Evolutionary conservation across 352 stramenopile species (phyloP).

Genomic region (Detonula confervacea): DNA sequence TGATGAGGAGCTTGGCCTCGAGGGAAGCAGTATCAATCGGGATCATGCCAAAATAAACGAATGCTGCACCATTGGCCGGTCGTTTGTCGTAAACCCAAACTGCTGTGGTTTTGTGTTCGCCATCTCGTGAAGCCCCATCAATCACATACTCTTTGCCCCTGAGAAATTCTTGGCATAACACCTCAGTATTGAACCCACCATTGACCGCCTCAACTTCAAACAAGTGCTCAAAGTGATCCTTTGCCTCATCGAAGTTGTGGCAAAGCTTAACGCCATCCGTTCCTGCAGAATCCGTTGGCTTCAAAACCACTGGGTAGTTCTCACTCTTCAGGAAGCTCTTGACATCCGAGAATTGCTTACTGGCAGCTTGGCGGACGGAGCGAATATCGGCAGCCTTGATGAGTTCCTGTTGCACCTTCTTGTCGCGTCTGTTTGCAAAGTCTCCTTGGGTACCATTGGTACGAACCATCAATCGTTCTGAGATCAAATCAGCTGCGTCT

Average conservation of each 20-base stretch:
- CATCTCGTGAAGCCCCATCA: slow-evolving; percentile 91
- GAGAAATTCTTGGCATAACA: slow-evolving; percentile 93
- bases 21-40: slow-evolving; percentile 69
- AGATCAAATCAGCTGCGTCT: slow-evolving; percentile 90
- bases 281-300: slow-evolving; percentile 93
- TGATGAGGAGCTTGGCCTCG: slow-evolving; percentile 77
- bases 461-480: slow-evolving; percentile 88
- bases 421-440: slow-evolving; percentile 80
- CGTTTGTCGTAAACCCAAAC: slow-evolving; percentile 95
- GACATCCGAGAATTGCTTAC: slow-evolving; percentile 75
- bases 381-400: slow-evolving; percentile 88
- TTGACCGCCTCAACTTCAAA: slow-evolving; percentile 77
- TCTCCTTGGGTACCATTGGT: slow-evolving; percentile 86
- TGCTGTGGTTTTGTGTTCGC: slow-evolving; percentile 91
- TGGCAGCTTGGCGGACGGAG: slow-evolving; percentile 88
- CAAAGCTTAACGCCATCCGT: slow-evolving; percentile 95
- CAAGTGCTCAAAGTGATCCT: slow-evolving; percentile 79
- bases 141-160: slow-evolving; percentile 93
- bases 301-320: slow-evolving; percentile 89
- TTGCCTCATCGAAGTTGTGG: slow-evolving; percentile 90
- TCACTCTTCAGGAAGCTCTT: slow-evolving; percentile 89
- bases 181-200: slow-evolving; percentile 84
- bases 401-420: slow-evolving; percentile 83
- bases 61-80: slow-evolving; percentile 85
- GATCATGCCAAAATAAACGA: slow-evolving; percentile 85